A percentile compares a stretch with the other conserved stretches of the same genome.
Evolutionary conservation across 371 early-diverging fungal species (phyloP).

Genomic region (Haplosporangium sp.): DNA sequence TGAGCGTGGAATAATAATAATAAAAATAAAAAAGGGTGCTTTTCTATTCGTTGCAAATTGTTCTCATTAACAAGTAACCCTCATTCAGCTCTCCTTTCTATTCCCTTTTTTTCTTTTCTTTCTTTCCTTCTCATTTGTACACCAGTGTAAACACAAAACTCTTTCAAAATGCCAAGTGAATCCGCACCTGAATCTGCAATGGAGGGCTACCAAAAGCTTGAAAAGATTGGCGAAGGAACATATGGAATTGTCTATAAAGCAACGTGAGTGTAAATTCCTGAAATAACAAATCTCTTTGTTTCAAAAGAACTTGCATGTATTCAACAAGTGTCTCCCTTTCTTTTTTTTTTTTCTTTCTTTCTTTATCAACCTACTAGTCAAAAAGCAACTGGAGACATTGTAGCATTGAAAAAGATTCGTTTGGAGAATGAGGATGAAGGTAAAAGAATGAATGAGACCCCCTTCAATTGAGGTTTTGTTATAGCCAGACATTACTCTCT

Average conservation of each 20-base stretch:
- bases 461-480: no score
- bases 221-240: slow-evolving; percentile 98
- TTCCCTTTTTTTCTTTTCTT: neutral
- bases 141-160: no score
- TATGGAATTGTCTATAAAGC: slow-evolving; percentile 99
- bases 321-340: no score
- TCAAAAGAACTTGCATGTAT: no score
- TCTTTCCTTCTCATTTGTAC: no score
- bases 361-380: neutral
- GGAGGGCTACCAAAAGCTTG: slow-evolving; percentile 74
- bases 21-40: no score
- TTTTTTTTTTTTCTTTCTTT: no score
- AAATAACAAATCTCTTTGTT: neutral
- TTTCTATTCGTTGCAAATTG: no score
- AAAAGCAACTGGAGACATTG: slow-evolving; percentile 42
- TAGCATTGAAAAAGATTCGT: slow-evolving; percentile 98
- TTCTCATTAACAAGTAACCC: neutral
- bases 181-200: neutral
- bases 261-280: slow-evolving; percentile 57
- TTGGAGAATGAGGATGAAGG: slow-evolving; percentile 97
- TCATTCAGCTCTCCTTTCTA: neutral
- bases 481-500: no score
- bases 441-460: slow-evolving; percentile 36
- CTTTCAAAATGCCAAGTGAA: neutral
- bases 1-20: neutral